Conservation (phyloP, 176 grass and related monocot genomes). For the Cenchrus americanus region DNA sequence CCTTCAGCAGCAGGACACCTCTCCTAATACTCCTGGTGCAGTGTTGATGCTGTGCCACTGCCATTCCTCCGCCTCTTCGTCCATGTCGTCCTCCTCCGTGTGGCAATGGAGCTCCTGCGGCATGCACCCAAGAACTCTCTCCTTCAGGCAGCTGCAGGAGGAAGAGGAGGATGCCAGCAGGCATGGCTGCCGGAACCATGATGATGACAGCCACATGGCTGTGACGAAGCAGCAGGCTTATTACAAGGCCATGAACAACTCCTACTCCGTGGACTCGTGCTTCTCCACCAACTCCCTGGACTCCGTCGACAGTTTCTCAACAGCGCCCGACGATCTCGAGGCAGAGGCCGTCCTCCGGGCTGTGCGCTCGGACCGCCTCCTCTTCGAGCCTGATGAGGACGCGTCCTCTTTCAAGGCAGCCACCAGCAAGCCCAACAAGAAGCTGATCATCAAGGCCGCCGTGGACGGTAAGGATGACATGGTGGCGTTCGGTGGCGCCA, state of each 20-base stretch:
- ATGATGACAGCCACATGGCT: background rate
- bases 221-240: conserved; percentile 30
- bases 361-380: conserved; percentile 64
- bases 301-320: conserved; percentile 39
- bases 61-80: conserved; percentile 41
- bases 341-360: conserved; percentile 23
- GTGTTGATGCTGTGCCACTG: background rate
- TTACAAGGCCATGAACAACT: background rate
- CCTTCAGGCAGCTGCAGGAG: conserved; percentile 40
- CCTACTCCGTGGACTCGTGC: conserved; percentile 8
- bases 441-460: background rate
- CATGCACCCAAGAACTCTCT: conserved; percentile 48
- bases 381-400: conserved; percentile 44
- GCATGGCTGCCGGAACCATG: background rate
- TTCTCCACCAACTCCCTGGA: conserved; percentile 31
- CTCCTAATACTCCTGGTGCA: background rate
- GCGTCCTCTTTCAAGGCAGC: conserved; percentile 30
- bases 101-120: conserved; percentile 55
- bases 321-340: conserved; percentile 7
- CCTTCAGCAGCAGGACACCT: conserved; percentile 40
- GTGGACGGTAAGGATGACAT: background rate
- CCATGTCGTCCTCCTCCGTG: background rate
- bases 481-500: conserved; percentile 49
- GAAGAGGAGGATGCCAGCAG: background rate
- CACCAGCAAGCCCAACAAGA: background rate